phyloP scores from a whole-genome alignment of 169 alveolate genomes.

The Plasmodium fragile region DNA sequence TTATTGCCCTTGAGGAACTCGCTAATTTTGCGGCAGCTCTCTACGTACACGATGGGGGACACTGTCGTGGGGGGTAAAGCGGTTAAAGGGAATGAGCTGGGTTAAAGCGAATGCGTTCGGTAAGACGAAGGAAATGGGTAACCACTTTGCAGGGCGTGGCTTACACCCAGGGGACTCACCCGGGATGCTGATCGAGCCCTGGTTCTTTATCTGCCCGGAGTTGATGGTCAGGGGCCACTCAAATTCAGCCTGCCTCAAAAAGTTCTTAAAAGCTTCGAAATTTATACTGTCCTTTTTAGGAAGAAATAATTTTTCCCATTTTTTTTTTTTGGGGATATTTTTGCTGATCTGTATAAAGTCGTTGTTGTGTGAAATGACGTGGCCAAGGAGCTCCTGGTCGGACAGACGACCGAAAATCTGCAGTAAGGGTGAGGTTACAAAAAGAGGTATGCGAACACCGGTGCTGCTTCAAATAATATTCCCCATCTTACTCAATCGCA shows the following conservation, averaged over 20 bases:
- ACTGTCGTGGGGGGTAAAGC: background rate
- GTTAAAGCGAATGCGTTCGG: background rate
- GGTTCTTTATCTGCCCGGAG: conserved; percentile 72
- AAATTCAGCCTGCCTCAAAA: conserved; percentile 36
- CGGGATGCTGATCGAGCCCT: conserved; percentile 71
- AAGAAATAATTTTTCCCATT: conserved; percentile 62
- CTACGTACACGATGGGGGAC: conserved; percentile 66
- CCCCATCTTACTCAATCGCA: background rate
- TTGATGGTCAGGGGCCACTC: conserved; percentile 77
- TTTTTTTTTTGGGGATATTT: conserved; percentile 21
- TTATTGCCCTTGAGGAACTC: conserved; percentile 38
- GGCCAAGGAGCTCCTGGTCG: conserved; percentile 62
- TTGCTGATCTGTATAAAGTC: conserved; percentile 40
- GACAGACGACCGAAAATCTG: conserved; percentile 74
- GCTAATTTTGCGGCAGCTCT: conserved; percentile 68
- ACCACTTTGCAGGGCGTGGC: background rate
- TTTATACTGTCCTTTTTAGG: conserved; percentile 15
- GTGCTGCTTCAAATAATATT: background rate
- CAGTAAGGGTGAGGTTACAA: background rate
- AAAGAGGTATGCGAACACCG: background rate
- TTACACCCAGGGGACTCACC: background rate
- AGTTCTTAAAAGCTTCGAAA: conserved; percentile 18
- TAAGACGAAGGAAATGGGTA: background rate
- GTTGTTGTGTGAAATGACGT: conserved; percentile 71
- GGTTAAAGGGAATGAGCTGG: background rate